A percentile compares a stretch with the other conserved stretches of the same genome.
Conservation (phyloP, 2,329 filamentous ascomycete species). For the Graphiopsis chlorocephala region DNA sequence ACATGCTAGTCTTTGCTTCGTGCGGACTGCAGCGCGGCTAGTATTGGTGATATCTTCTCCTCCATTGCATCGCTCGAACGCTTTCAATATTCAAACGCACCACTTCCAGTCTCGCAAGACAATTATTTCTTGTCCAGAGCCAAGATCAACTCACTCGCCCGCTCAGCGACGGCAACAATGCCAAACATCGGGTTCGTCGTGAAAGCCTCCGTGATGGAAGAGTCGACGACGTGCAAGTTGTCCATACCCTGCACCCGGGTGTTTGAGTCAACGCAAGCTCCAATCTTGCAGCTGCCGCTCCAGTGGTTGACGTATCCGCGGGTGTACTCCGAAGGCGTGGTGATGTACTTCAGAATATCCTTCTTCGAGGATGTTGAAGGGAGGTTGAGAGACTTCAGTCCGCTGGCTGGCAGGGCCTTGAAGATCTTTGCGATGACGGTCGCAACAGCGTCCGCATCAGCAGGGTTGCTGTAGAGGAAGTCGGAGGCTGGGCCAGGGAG, state of each 20-base stretch:
- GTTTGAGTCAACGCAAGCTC: slow-evolving; percentile 48
- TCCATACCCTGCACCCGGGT: slow-evolving; percentile 48
- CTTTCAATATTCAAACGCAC: not conserved
- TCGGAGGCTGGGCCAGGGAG: slow-evolving; percentile 52
- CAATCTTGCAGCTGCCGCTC: slow-evolving; percentile 53
- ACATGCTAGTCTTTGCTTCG: not conserved
- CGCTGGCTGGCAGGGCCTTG: slow-evolving; percentile 41
- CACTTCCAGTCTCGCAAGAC: not conserved
- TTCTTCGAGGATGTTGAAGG: slow-evolving; percentile 45
- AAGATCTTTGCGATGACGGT: slow-evolving; percentile 53
- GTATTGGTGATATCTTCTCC: not conserved
- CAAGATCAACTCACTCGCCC: slow-evolving; percentile 50
- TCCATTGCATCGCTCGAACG: not conserved
- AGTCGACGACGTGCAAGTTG: slow-evolving; percentile 54
- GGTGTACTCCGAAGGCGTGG: slow-evolving; percentile 48
- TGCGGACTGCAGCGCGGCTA: not conserved
- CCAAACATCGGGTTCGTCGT: slow-evolving; percentile 57
- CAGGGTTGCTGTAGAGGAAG: slow-evolving; percentile 51
- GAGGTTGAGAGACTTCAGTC: slow-evolving; percentile 51
- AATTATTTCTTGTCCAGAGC: slow-evolving; percentile 22
- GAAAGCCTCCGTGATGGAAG: slow-evolving; percentile 49
- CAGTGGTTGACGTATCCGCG: slow-evolving; percentile 54
- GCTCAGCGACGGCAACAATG: slow-evolving; percentile 54
- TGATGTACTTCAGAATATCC: slow-evolving; percentile 52
- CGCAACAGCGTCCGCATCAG: slow-evolving; percentile 50